These are phyloP conservation scores for Pyronema omphalodes DNA, from an alignment of 495 filamentous ascomycete species.

Conservation along the genomic window DNA sequence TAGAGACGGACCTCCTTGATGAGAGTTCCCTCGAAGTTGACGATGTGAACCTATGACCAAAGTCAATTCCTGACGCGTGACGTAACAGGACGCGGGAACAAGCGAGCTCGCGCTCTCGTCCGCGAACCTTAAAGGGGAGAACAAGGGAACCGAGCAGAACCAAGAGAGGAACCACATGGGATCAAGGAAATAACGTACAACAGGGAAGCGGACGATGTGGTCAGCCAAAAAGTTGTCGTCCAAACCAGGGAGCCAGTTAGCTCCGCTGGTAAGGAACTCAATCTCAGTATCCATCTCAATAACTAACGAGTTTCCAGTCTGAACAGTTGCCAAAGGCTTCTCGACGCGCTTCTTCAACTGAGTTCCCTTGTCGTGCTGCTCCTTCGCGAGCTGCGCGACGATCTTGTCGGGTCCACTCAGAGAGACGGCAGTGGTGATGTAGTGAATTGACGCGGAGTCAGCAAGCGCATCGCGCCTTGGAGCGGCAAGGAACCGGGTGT, in stretches of 20 bases:
- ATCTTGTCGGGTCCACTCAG: conserved; percentile 51
- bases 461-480: conserved; percentile 48
- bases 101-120: background rate
- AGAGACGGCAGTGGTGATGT: conserved; percentile 74
- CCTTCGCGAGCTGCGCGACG: conserved; percentile 52
- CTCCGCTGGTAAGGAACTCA: conserved; percentile 64
- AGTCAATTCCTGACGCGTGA: conserved; percentile 8
- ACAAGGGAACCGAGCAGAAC: background rate
- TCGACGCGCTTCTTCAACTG: conserved; percentile 65
- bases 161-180: conserved; percentile 1
- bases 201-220: conserved; percentile 57
- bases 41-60: conserved; percentile 58
- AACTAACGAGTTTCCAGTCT: conserved; percentile 47
- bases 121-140: background rate
- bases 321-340: conserved; percentile 50
- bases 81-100: background rate
- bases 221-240: conserved; percentile 92
- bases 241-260: conserved; percentile 69
- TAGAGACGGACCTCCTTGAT: conserved; percentile 71
- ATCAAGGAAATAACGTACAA: conserved; percentile 38
- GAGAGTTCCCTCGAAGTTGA: conserved; percentile 62
- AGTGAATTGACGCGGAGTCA: conserved; percentile 59
- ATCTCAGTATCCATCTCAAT: conserved; percentile 67
- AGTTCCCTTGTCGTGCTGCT: conserved; percentile 35
- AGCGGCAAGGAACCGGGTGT: conserved; percentile 59